phyloP scores from a whole-genome alignment of 2,329 filamentous ascomycete species.

The Zelopaecilomyces penicillatus region DNA sequence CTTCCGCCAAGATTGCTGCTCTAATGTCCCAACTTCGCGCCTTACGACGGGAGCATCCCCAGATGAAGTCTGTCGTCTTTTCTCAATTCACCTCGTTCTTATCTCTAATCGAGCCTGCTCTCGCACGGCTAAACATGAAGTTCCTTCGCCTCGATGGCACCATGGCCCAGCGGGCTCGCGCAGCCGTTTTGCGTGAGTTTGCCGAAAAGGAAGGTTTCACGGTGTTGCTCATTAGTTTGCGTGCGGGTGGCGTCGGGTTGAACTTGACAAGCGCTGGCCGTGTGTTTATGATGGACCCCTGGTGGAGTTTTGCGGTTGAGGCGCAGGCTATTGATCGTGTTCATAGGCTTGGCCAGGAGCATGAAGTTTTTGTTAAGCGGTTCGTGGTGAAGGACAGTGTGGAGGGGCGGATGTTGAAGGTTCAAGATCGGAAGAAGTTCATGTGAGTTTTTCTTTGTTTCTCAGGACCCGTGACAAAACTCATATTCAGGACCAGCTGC shows the following conservation, averaged over 20 bases:
- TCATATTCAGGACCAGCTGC: background rate
- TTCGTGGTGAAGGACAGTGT: slow-evolving; percentile 89
- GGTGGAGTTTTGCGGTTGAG: slow-evolving; percentile 97
- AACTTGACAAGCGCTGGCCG: slow-evolving; percentile 83
- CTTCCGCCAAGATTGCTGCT: slow-evolving; percentile 81
- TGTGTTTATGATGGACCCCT: slow-evolving; percentile 99
- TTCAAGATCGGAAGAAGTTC: slow-evolving; percentile 95
- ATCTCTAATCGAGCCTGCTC: slow-evolving; percentile 76
- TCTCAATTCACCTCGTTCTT: slow-evolving; percentile 97
- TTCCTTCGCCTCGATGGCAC: slow-evolving; percentile 87
- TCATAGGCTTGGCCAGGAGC: slow-evolving; percentile 89
- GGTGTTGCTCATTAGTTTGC: slow-evolving; percentile 73
- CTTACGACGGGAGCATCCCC: slow-evolving; percentile 56
- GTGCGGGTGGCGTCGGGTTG: slow-evolving; percentile 86
- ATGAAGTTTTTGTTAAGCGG: slow-evolving; percentile 74
- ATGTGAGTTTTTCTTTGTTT: slow-evolving; percentile 52
- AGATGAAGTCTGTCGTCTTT: slow-evolving; percentile 85
- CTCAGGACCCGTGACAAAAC: background rate
- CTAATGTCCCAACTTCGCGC: slow-evolving; percentile 67
- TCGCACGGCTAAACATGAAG: slow-evolving; percentile 61
- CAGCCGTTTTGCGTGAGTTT: slow-evolving; percentile 70
- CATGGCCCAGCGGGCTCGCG: slow-evolving; percentile 78
- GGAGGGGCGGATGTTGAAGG: slow-evolving; percentile 85
- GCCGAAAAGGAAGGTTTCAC: slow-evolving; percentile 49
- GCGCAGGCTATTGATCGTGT: slow-evolving; percentile 96